Base-by-base conservation (phyloP, 805 yeast genomes). In the Candida vaughaniae region DNA sequence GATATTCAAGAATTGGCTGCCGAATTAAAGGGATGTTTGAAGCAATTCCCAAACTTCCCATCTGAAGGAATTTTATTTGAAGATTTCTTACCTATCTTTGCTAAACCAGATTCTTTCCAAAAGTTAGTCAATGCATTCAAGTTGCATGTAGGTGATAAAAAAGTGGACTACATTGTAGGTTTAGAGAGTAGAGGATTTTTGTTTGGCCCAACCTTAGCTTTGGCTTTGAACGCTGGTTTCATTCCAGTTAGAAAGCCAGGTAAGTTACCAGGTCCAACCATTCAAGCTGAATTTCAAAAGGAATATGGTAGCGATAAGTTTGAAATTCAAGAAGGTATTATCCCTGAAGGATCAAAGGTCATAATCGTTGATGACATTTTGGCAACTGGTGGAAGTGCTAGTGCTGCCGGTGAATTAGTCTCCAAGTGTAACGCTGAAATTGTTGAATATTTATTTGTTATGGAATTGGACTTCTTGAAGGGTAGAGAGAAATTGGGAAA, bases 331-430 rank as follows among this genome's bases (percentile, higher is more conserved):
- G 70, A 73, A 46, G 90, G 77, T 38, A 79, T 91, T 25, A 79
- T 93, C 48, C 83, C 87, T 47, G 73, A 74, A 45, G 95, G 91
- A 25, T 76, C 95, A 32, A 85, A 75, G 41, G 93, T 93, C 19
- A 69, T 91, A 25, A 75, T 93, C 47, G 95, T 93, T 25, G 99
- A 93, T 64, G 99, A 93, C 57, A 89, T 93, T 53, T 84, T 93
- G 59, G 99, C 99, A 33, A 93, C 99, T 25, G 98, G 98, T 45
- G 99, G 99, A 26, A 84, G 95, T 51, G 99, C 99, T 17, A 66
- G 69, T 38, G 96, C 95, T 42, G 98, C 98, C 28, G 97, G 95
- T 42, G 83, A 87, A 55, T 75, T 93, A 47, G 84, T 88, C 35
- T 47, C 49, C 35, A 66, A 75, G 60, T 72, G 81, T 43, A 80